A percentile compares a stretch with the other conserved stretches of the same genome.
phyloP scores from a whole-genome alignment of 1,284 basidiomycete species.

The Omphalotus olearius region DNA sequence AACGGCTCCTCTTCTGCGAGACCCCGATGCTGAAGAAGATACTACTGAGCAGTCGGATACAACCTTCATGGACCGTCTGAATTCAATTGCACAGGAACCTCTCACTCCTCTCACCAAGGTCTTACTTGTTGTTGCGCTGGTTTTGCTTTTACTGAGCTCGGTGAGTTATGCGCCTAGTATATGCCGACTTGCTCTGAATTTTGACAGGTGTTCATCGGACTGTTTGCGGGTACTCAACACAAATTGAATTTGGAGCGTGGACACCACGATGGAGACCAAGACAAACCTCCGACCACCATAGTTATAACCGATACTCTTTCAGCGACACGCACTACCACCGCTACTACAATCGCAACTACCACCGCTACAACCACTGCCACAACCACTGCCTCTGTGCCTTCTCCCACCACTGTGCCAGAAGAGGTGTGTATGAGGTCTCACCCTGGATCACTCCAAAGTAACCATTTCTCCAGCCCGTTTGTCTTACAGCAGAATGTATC shows the following conservation, averaged over 20 bases:
- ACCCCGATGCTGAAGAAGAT: conserved; percentile 31
- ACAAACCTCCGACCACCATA: conserved; percentile 25
- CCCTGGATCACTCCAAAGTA: neutral
- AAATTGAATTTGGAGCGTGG: conserved; percentile 56
- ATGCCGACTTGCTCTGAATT: neutral
- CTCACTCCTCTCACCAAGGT: conserved; percentile 84
- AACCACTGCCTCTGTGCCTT: conserved; percentile 34
- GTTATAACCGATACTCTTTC: conserved; percentile 22
- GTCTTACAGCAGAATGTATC: conserved; percentile 49
- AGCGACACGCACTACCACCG: conserved; percentile 27
- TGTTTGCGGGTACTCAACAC: conserved; percentile 86
- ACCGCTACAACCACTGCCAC: conserved; percentile 33
- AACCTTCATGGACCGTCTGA: conserved; percentile 47
- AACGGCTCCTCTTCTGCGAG: conserved; percentile 48
- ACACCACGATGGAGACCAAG: conserved; percentile 28
- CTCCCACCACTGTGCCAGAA: conserved; percentile 43
- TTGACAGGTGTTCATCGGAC: conserved; percentile 75
- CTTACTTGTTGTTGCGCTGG: conserved; percentile 69
- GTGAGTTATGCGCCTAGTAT: conserved; percentile 25
- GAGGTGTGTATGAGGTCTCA: conserved; percentile 32
- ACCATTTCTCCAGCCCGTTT: conserved; percentile 45
- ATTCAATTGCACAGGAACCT: conserved; percentile 63
- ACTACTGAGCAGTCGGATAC: conserved; percentile 22
- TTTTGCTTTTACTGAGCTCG: conserved; percentile 78
- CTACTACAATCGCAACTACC: too few species aligned